Evolutionary conservation across 768 basidiomycete genomes (phyloP).

Genomic region (Kwoniella sp.): DNA sequence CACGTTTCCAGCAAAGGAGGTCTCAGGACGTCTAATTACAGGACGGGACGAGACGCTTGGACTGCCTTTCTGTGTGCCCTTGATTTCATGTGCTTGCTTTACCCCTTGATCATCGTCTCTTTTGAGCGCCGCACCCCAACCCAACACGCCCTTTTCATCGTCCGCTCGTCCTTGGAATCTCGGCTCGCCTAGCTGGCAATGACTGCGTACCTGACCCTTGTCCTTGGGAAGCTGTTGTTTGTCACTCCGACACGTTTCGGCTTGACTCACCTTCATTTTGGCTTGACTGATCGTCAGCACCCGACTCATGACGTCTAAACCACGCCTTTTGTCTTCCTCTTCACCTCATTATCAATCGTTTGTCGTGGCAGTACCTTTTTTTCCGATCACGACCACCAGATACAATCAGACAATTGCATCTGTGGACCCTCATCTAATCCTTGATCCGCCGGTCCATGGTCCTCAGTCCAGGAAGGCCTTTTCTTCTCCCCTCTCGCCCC

Average conservation of each 20-base stretch:
- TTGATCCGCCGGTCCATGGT: background rate
- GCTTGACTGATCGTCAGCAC: background rate
- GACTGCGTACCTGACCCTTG: no score
- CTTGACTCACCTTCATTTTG: background rate
- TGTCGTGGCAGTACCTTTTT: background rate
- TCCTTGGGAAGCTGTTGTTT: background rate
- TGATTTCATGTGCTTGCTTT: background rate
- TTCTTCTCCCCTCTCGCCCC: background rate
- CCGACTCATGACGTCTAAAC: background rate
- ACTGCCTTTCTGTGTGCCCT: background rate
- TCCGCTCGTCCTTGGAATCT: background rate
- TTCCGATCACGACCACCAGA: background rate
- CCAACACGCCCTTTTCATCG: background rate
- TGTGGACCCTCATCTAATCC: background rate
- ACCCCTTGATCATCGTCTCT: background rate
- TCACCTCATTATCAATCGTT: background rate
- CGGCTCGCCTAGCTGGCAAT: background rate
- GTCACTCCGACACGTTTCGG: background rate
- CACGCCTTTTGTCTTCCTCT: slow-evolving; percentile 11
- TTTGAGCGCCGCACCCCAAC: background rate
- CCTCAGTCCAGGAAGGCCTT: no score
- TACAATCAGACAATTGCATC: background rate
- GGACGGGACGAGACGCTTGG: background rate
- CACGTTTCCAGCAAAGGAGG: background rate
- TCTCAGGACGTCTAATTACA: background rate